A percentile compares a stretch with the other conserved stretches of the same genome.
These are phyloP conservation scores for Inonotus hispidus DNA, from an alignment of 1,284 basidiomycete species.

Conservation along the genomic window DNA sequence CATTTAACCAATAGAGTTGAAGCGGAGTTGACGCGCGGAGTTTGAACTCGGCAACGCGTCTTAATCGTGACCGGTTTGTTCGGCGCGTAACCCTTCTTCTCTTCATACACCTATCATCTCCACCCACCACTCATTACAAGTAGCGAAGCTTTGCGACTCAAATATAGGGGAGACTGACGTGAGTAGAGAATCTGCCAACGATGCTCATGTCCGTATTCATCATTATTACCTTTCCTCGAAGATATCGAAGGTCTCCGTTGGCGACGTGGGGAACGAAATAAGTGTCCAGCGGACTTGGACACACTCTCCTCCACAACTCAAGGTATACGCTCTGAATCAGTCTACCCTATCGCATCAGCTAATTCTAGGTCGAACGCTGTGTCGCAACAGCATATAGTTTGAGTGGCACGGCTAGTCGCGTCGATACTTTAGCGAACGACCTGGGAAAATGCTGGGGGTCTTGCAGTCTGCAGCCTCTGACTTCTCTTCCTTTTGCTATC, in stretches of 20 bases:
- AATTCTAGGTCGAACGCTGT: background rate
- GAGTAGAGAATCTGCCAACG: background rate
- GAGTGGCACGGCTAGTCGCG: background rate
- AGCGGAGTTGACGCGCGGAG: conserved; percentile 11
- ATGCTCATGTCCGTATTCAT: background rate
- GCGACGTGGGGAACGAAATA: background rate
- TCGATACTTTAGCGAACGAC: background rate
- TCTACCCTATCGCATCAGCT: no score
- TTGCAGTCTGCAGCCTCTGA: conserved; percentile 16
- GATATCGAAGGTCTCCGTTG: conserved; percentile 6
- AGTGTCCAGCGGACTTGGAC: background rate
- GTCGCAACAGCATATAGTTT: background rate
- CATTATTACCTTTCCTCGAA: background rate
- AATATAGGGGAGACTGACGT: background rate
- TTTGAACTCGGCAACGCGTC: conserved; percentile 2
- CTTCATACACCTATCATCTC: background rate
- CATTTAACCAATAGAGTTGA: background rate
- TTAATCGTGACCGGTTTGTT: background rate
- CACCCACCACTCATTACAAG: background rate
- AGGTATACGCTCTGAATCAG: background rate
- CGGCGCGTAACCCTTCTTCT: background rate
- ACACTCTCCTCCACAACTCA: background rate
- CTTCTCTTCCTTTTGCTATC: conserved; percentile 18
- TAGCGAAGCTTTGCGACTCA: background rate
- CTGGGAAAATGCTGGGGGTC: conserved; percentile 15